Conservation (phyloP, 1,284 basidiomycete species). For the Ganoderma lucidum region DNA sequence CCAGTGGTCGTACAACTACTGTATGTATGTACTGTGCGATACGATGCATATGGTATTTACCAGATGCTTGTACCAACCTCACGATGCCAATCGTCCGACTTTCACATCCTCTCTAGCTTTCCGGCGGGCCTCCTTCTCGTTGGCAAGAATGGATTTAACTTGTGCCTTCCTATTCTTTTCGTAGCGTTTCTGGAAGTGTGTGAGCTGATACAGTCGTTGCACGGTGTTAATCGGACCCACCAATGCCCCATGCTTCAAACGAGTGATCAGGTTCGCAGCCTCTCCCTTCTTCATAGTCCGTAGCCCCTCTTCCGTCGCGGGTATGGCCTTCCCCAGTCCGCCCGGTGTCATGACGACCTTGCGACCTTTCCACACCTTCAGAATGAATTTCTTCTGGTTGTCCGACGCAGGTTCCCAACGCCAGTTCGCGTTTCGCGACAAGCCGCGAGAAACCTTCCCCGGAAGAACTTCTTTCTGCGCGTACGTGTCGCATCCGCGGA, state of each 20-base stretch:
- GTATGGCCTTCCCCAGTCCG: conserved; percentile 21
- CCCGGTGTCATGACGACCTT: conserved; percentile 29
- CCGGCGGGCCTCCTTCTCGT: conserved; percentile 56
- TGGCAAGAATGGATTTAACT: conserved; percentile 44
- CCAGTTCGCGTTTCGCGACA: conserved; percentile 79
- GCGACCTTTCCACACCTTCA: conserved; percentile 60
- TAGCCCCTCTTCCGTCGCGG: conserved; percentile 43
- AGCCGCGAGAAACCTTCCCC: conserved; percentile 53
- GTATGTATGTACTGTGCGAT: conserved; percentile 1
- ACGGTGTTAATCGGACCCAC: conserved; percentile 45
- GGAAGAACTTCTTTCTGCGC: conserved; percentile 60
- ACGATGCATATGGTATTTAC: not conserved
- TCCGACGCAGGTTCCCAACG: conserved; percentile 70
- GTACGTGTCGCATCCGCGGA: conserved; percentile 77
- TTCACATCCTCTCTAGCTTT: conserved; percentile 61
- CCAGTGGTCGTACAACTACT: not conserved
- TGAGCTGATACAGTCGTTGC: not conserved
- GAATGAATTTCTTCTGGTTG: conserved; percentile 68
- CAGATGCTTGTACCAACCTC: not conserved
- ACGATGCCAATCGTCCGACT: conserved; percentile 59
- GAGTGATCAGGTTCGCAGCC: conserved; percentile 80
- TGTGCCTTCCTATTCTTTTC: conserved; percentile 58
- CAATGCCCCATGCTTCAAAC: conserved; percentile 80
- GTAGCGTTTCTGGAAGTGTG: conserved; percentile 56
- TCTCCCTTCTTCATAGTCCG: conserved; percentile 74